These are phyloP conservation scores for Letharia columbiana DNA, from an alignment of 495 filamentous ascomycete species.

Conservation along the genomic window DNA sequence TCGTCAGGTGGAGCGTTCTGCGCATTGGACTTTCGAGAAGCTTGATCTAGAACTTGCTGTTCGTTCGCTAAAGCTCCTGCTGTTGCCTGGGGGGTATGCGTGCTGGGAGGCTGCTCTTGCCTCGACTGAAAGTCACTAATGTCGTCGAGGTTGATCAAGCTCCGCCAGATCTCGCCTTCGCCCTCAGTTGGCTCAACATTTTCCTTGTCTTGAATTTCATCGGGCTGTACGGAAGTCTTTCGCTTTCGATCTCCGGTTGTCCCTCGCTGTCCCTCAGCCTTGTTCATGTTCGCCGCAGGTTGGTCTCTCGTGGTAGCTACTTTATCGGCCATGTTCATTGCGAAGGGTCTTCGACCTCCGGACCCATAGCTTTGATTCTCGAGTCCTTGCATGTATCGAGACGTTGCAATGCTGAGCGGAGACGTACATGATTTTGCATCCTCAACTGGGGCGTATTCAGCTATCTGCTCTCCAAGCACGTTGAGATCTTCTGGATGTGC, in stretches of 20 bases:
- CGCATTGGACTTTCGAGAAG: neutral
- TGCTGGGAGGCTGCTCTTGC: neutral
- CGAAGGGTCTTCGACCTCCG: too few relatives aligned
- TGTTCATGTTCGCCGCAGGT: neutral
- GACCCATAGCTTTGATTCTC: neutral
- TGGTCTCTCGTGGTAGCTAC: neutral
- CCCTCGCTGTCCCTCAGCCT: neutral
- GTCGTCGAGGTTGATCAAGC: neutral
- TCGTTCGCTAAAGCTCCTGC: neutral
- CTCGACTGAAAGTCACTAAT: neutral
- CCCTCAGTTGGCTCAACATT: neutral
- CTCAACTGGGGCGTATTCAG: neutral
- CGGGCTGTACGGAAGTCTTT: neutral
- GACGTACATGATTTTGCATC: neutral
- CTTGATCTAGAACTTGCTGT: neutral
- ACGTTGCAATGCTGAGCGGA: neutral
- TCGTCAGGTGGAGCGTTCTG: conserved; percentile 12
- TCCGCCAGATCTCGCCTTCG: conserved; percentile 11
- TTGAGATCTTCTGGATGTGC: neutral
- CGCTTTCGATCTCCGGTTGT: neutral
- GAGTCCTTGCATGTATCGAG: neutral
- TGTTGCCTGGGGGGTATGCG: neutral
- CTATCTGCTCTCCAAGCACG: too few relatives aligned
- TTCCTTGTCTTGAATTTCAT: neutral
- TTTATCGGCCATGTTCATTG: neutral